phyloP scores from a whole-genome alignment of 176 grass and related monocot genomes.

The Raddia distichophylla region DNA sequence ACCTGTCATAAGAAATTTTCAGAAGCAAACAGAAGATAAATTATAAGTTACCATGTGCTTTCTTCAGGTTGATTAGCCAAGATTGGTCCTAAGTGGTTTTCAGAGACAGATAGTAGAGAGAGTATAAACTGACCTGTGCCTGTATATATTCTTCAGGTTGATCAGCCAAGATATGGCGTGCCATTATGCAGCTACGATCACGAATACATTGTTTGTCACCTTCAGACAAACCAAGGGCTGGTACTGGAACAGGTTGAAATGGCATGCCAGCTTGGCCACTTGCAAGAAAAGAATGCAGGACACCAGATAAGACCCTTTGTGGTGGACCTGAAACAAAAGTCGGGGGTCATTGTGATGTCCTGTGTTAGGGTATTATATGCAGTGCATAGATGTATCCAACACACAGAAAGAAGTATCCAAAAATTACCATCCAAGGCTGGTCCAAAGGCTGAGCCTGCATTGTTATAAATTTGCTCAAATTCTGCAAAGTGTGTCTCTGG shows the following conservation, averaged over 20 bases:
- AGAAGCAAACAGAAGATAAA: slow-evolving; percentile 19
- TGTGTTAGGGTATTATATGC: slow-evolving; percentile 11
- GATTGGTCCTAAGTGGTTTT: slow-evolving; percentile 38
- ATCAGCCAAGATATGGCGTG: slow-evolving; percentile 91
- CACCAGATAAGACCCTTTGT: slow-evolving; percentile 83
- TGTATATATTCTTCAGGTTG: slow-evolving; percentile 96
- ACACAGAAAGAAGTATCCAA: slow-evolving; percentile 7
- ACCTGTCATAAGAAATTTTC: neutral
- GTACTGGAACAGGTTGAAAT: slow-evolving; percentile 82
- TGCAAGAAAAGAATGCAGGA: slow-evolving; percentile 85
- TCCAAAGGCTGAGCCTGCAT: slow-evolving; percentile 39
- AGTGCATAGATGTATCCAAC: slow-evolving; percentile 17
- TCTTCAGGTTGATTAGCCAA: slow-evolving; percentile 95
- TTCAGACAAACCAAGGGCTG: slow-evolving; percentile 97
- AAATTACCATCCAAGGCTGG: slow-evolving; percentile 74
- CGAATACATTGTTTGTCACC: slow-evolving; percentile 91
- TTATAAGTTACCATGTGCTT: slow-evolving; percentile 66
- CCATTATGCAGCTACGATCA: slow-evolving; percentile 99
- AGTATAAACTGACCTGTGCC: slow-evolving; percentile 66
- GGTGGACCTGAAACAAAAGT: slow-evolving; percentile 74
- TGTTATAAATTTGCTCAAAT: slow-evolving; percentile 82
- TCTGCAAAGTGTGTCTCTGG: slow-evolving; percentile 47
- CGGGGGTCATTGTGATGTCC: slow-evolving; percentile 29
- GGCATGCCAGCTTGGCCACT: slow-evolving; percentile 90
- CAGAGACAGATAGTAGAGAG: slow-evolving; percentile 10